Evolutionary conservation across 2,329 filamentous ascomycete genomes (phyloP), one percentile per base, ranked within the genome.

Genomic region (Aspergillus uvarum): DNA sequence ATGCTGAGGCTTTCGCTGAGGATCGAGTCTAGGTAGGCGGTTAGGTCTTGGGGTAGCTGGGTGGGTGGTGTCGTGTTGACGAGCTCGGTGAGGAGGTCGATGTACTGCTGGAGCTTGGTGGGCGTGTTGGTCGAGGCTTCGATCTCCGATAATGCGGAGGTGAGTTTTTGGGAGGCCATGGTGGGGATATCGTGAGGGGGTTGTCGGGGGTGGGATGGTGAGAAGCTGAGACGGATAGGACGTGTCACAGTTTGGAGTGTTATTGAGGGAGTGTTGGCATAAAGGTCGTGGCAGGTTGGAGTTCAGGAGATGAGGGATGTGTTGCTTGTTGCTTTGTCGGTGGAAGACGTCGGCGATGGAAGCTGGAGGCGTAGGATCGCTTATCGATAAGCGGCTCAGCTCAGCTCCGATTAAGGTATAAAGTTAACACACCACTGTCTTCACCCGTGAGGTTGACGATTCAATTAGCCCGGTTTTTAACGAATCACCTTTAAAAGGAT

Each of bases 1-100:
- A 94, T 87, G 68, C 90, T 89, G 56, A 93, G 83, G 22, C 83
- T 82, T 68, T 90, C 87, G 65, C 80, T 82, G 65, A 93, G 85
- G 56, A 93, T 82, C 53, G 92, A 85, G 68, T 88, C 83, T 57
- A 88, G 81, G 66, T 91, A 88, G 68, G 85, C 85, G 61, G 85
- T 86, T 60, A 93, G 82, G 74, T 93, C 87, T 61, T 83, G 74
- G 58, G 82, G 73, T 51, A 86, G 78, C 56, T 82, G 77, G 38
- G 76, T 68, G 7, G 77, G 73, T 11, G 74, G 69, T 59, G 78
- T 78, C 12, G 78, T 72, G 11, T 16, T 12, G 54, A 84, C 77
- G 71, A 87, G 85, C 53, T 81, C 77, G 63, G 80, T 74, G 63
- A 89, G 82, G n/a, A 87, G 78, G 21, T 81, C 75, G 59, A 80